Base-by-base conservation (phyloP, 192 early-diverging fungal species). In the Podila verticillata region DNA sequence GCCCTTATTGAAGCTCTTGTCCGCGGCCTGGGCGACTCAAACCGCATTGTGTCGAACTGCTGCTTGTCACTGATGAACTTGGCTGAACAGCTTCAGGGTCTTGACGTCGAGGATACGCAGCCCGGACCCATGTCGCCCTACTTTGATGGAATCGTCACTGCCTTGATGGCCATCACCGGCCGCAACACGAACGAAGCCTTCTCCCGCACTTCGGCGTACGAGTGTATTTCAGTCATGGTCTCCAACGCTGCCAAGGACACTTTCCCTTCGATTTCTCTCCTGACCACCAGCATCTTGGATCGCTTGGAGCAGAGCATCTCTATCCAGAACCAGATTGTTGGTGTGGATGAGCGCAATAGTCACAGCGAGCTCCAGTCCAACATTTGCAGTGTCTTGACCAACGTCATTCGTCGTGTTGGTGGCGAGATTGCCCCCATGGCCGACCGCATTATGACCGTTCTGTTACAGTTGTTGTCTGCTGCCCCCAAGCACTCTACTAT, bases 21-120 rank as follows among this genome's bases (percentile, higher is more conserved):
- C 0, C 79, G 82, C 19, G 98, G 97, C 19, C 84, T 99, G 61
- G 87, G 85, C 36, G 98, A 99, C 67, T 91, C 84, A 36, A 91
- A 93, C 60, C 92, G 97, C 47, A 95, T 99, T 72, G 94, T 96
- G 9, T 88, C 94, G 22, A 98, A 96, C 88, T 98, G 97, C 86
- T 97, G 96, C 68, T 97, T 97, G 89, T 92, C 95, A 7, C 73
- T 99, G 68, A 97, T 97, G 88, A 96, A 94, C 69, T 87, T 99
- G 60, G 91, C 95, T 51, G 96, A 98, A 83, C 91, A 94, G 74
- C 82, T 95, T 36, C 91, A 89, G 66, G 86, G 88, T 58, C 75
- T 70, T 24, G 82, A 87, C 48, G 87, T 89, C 24, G 58, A 68
- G 13, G 88, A 91, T 22, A 84, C 86, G 2, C 84, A 87, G 1